phyloP scores from a whole-genome alignment of 139 green algal species.

The Chlamydomonas asymmetrica region DNA sequence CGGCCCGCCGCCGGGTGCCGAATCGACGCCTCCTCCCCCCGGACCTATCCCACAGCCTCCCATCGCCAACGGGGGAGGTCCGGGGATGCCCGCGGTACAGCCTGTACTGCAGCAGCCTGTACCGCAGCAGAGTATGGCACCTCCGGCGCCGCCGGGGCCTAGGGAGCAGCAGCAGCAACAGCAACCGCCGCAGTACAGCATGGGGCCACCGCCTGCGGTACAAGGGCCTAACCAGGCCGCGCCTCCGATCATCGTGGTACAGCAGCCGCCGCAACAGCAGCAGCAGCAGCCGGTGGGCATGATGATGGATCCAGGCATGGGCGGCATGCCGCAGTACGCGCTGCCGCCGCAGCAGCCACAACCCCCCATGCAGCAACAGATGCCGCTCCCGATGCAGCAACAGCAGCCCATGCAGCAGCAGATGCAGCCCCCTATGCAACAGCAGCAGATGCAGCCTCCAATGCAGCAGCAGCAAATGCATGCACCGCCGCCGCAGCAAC shows the following conservation, averaged over 20 bases:
- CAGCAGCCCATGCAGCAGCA: constrained; percentile 32
- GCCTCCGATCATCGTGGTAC: too few relatives aligned
- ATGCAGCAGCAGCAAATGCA: too few relatives aligned
- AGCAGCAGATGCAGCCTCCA: too few relatives aligned
- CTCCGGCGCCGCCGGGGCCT: too few relatives aligned
- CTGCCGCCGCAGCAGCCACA: constrained; percentile 32
- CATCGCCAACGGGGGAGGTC: too few relatives aligned
- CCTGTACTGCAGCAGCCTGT: constrained; percentile 4
- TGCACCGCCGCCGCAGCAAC: too few relatives aligned
- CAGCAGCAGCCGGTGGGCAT: constrained; percentile 11
- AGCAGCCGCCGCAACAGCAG: constrained; percentile 35
- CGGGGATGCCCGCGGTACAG: constrained; percentile 25
- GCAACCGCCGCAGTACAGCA: constrained; percentile 13
- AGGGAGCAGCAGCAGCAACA: constrained; percentile 27
- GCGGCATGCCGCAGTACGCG: too few relatives aligned
- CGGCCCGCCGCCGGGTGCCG: too few relatives aligned
- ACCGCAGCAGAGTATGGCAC: constrained; percentile 6
- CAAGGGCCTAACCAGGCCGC: not conserved
- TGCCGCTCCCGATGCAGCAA: not conserved
- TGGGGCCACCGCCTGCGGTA: not conserved
- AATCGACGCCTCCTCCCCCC: too few relatives aligned
- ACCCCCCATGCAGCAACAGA: constrained; percentile 22
- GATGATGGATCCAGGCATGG: too few relatives aligned
- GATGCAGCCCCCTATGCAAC: constrained; percentile 18
- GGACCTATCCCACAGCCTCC: too few relatives aligned